These are phyloP conservation scores for Coemansia sp. DNA, from an alignment of 192 early-diverging fungal species.

Conservation along the genomic window DNA sequence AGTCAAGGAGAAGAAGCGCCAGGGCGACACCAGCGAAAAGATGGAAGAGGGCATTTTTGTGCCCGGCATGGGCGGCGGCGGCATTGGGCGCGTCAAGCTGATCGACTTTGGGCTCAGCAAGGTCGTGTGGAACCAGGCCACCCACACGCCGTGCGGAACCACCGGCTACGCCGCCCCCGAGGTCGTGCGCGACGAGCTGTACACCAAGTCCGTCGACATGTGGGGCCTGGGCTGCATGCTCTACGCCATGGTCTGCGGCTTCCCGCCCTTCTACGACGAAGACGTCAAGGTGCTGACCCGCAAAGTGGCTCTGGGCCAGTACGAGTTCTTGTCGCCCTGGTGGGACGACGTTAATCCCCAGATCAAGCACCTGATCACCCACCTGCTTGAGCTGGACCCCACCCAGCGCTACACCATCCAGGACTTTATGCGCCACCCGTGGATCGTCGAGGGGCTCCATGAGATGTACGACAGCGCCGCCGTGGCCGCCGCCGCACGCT, in stretches of 20 bases:
- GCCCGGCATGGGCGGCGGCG: constrained; percentile 72
- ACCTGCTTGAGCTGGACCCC: constrained; percentile 70
- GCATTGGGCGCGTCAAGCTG: constrained; percentile 80
- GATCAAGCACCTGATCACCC: constrained; percentile 70
- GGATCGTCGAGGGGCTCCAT: constrained; percentile 54
- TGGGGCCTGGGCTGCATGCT: constrained; percentile 86
- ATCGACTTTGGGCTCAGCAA: constrained; percentile 91
- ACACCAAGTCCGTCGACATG: constrained; percentile 82
- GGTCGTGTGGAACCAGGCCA: constrained; percentile 77
- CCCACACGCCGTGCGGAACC: constrained; percentile 89
- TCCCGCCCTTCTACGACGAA: constrained; percentile 82
- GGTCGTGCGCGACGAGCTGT: constrained; percentile 76
- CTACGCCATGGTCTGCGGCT: constrained; percentile 77
- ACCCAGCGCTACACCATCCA: constrained; percentile 72
- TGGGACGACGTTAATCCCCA: constrained; percentile 83
- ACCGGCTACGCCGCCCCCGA: constrained; percentile 93
- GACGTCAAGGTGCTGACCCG: constrained; percentile 71
- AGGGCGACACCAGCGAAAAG: constrained; percentile 62
- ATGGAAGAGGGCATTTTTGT: constrained; percentile 73
- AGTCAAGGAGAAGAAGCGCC: constrained; percentile 45
- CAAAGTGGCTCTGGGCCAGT: constrained; percentile 84
- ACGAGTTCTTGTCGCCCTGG: constrained; percentile 82
- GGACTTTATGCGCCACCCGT: constrained; percentile 78
- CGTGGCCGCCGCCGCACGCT: constrained; percentile 32
- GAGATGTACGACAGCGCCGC: constrained; percentile 48